These are phyloP conservation scores for Cymbomonas tetramitiformis DNA, from an alignment of 139 green algal genomes.

Conservation along the genomic window DNA sequence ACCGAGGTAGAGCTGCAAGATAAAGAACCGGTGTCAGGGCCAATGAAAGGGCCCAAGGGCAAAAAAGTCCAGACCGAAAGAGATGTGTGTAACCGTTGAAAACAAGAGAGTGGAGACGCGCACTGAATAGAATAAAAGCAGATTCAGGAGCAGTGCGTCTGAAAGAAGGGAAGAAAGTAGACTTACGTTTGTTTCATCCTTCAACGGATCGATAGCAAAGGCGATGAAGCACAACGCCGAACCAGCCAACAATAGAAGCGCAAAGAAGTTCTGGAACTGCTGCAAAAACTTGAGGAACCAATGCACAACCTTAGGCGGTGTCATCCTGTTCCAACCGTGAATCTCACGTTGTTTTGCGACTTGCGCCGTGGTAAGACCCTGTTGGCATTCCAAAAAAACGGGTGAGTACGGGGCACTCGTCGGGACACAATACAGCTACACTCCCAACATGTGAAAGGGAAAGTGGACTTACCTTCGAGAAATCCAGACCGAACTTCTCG, in stretches of 20 bases:
- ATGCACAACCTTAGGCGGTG: constrained; percentile 36
- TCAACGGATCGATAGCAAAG: constrained; percentile 43
- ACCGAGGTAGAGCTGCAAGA: constrained; percentile 47
- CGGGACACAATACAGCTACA: too few species aligned
- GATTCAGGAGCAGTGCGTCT: not conserved
- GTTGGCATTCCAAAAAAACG: too few species aligned
- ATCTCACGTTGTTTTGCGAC: constrained; percentile 35
- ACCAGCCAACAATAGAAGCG: constrained; percentile 38
- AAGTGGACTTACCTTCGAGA: too few species aligned
- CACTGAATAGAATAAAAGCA: not conserved
- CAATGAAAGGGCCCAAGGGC: not conserved
- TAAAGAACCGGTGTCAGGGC: not conserved
- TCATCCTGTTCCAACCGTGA: constrained; percentile 48
- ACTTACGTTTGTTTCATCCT: constrained; percentile 42
- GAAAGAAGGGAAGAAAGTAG: constrained; percentile 10
- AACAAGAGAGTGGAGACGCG: not conserved
- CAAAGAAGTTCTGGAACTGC: constrained; percentile 47
- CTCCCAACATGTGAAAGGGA: too few species aligned
- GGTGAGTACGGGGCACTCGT: too few species aligned
- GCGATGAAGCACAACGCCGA: constrained; percentile 32
- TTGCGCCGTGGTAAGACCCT: constrained; percentile 28
- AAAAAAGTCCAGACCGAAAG: not conserved
- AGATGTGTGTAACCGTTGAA: not conserved
- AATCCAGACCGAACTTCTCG: too few species aligned
- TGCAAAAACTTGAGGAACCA: constrained; percentile 47